phyloP scores from a whole-genome alignment of 345 rosid species.

The Gossypium anomalum region DNA sequence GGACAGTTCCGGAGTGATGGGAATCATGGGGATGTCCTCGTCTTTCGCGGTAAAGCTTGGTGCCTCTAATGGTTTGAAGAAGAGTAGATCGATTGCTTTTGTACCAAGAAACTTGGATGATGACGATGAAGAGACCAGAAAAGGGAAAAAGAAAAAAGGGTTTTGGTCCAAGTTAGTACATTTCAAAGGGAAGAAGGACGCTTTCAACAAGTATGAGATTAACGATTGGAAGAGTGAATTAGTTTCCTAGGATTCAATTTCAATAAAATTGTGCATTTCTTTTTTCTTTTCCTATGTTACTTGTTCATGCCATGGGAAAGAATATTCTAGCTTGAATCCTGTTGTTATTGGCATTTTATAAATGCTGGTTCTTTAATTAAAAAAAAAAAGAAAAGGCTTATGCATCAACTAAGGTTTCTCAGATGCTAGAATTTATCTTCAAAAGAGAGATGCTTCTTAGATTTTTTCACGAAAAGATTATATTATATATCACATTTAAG shows the following conservation, averaged over 20 bases:
- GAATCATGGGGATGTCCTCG: slow-evolving; percentile 35
- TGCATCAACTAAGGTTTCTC: no score
- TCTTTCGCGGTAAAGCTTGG: slow-evolving; percentile 32
- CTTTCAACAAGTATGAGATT: slow-evolving; percentile 16
- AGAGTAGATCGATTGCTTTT: slow-evolving; percentile 70
- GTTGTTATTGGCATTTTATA: not conserved
- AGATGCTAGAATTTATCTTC: not conserved
- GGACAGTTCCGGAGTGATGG: slow-evolving; percentile 30
- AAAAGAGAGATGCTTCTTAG: no score
- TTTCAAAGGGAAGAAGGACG: slow-evolving; percentile 40
- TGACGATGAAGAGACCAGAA: slow-evolving; percentile 20
- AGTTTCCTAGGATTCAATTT: not conserved
- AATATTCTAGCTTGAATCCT: not conserved
- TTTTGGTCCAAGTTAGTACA: slow-evolving; percentile 69
- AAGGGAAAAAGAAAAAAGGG: slow-evolving; percentile 44
- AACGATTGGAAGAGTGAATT: not conserved
- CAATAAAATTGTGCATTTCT: slow-evolving; percentile 7
- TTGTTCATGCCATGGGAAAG: not conserved
- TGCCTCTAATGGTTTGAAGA: slow-evolving; percentile 44
- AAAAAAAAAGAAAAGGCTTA: no score
- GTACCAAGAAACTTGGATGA: slow-evolving; percentile 25
- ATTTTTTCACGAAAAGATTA: not conserved
- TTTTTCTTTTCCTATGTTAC: not conserved
- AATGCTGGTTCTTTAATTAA: not conserved
- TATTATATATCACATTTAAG: not conserved